Percentiles rank a stretch among this genome's conserved stretches.
phyloP scores from a whole-genome alignment of 2,329 filamentous ascomycete genomes.

The Coniochaeta prunicola region DNA sequence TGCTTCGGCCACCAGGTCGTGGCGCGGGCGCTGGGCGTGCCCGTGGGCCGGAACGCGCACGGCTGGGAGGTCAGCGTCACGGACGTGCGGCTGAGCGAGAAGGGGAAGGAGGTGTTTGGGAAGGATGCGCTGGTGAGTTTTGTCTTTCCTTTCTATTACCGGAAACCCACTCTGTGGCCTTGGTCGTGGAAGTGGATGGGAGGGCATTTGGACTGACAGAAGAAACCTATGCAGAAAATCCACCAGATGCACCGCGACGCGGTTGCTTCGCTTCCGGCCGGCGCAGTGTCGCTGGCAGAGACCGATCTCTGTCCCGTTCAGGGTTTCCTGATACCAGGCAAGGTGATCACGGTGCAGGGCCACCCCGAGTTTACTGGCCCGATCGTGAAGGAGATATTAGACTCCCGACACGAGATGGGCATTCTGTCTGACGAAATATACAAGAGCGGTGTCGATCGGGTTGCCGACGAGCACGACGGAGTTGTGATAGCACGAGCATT shows the following conservation, averaged over 20 bases:
- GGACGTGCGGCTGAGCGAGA: slow-evolving; percentile 57
- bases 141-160: not conserved
- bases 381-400: slow-evolving; percentile 64
- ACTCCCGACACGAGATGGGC: slow-evolving; percentile 55
- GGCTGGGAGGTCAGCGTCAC: slow-evolving; percentile 82
- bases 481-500: slow-evolving; percentile 68
- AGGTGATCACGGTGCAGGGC: slow-evolving; percentile 72
- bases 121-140: slow-evolving; percentile 46
- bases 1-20: slow-evolving; percentile 89
- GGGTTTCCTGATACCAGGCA: slow-evolving; percentile 63
- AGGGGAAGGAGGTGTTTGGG: slow-evolving; percentile 67
- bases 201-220: not conserved
- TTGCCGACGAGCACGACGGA: slow-evolving; percentile 67
- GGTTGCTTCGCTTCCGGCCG: slow-evolving; percentile 56
- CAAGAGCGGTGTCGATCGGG: slow-evolving; percentile 59
- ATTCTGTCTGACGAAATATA: slow-evolving; percentile 65
- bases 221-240: slow-evolving; percentile 42
- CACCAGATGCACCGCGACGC: slow-evolving; percentile 86
- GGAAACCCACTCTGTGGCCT: too few species aligned
- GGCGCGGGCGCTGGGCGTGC: slow-evolving; percentile 60
- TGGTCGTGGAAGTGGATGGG: too few species aligned
- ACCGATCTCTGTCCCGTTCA: slow-evolving; percentile 67
- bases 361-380: slow-evolving; percentile 75
- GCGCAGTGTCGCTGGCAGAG: slow-evolving; percentile 55
- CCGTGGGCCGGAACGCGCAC: slow-evolving; percentile 56